Conservation (phyloP, 2,329 filamentous ascomycete genomes). For the Diaporthe sp. region DNA sequence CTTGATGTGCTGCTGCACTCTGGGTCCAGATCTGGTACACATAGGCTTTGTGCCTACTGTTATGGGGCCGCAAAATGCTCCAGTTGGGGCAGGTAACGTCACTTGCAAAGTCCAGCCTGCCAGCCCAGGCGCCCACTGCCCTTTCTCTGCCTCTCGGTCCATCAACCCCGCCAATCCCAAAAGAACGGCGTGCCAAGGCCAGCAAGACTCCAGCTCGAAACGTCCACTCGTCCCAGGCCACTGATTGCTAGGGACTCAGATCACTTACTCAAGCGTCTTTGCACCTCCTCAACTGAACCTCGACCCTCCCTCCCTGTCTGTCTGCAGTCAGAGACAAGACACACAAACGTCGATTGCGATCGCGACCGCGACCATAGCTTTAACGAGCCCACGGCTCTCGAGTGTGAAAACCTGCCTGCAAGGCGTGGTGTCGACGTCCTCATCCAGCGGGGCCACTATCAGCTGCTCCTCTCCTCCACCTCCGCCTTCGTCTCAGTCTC, state of each 20-base stretch:
- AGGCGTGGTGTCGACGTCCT: constrained; percentile 29
- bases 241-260: not conserved
- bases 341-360: not conserved
- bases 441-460: constrained; percentile 7
- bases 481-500: not conserved
- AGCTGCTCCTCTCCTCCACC: not conserved
- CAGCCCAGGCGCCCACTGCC: not conserved
- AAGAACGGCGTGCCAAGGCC: constrained; percentile 29
- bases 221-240: constrained; percentile 25
- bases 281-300: constrained; percentile 14
- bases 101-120: constrained; percentile 17
- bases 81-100: constrained; percentile 13
- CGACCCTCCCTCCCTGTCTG: constrained; percentile 6
- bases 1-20: not conserved
- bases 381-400: not conserved
- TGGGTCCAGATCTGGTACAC: constrained; percentile 9
- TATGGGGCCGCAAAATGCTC: not conserved
- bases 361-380: constrained; percentile 10
- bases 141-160: not conserved
- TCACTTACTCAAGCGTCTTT: constrained; percentile 13
- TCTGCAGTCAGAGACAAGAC: not conserved
- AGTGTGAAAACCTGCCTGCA: constrained; percentile 21
- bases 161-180: constrained; percentile 30
- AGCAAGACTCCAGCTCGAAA: constrained; percentile 31
- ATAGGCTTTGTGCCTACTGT: not conserved